Conservation (phyloP, 108 stramenopile genomes). For the Pseudonitzschia multistriata region DNA sequence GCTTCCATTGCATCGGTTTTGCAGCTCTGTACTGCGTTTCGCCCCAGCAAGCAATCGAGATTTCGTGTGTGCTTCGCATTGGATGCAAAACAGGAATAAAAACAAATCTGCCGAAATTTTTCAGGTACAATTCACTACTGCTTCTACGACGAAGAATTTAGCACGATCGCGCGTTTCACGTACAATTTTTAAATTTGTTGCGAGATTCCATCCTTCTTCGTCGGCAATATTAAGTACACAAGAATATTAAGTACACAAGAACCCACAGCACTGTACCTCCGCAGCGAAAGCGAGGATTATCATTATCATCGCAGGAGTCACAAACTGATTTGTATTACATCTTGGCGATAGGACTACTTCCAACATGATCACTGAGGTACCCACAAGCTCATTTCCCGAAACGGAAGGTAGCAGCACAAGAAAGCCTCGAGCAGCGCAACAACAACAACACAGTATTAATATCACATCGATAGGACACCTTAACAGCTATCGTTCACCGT, state of each 20-base stretch:
- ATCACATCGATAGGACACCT: background rate
- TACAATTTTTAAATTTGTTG: too few species aligned
- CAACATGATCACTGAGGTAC: background rate
- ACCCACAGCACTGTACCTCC: background rate
- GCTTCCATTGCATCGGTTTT: background rate
- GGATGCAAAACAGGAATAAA: background rate
- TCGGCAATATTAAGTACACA: background rate
- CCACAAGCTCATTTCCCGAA: background rate
- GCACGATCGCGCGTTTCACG: background rate
- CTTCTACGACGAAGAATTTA: background rate
- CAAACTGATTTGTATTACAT: too few species aligned
- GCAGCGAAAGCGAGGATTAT: too few species aligned
- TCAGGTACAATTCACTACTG: background rate
- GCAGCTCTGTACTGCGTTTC: background rate
- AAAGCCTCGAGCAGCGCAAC: background rate
- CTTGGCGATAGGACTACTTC: background rate
- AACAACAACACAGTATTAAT: background rate
- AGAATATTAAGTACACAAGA: background rate
- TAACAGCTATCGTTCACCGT: background rate
- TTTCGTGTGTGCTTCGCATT: background rate
- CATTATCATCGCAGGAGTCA: background rate
- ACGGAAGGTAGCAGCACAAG: background rate
- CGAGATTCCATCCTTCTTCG: background rate
- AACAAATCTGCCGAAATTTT: conserved; percentile 1
- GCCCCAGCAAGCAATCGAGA: too few species aligned